Evolutionary conservation across 2,329 filamentous ascomycete species (phyloP).

Genomic region (Penicillium corylophilum): DNA sequence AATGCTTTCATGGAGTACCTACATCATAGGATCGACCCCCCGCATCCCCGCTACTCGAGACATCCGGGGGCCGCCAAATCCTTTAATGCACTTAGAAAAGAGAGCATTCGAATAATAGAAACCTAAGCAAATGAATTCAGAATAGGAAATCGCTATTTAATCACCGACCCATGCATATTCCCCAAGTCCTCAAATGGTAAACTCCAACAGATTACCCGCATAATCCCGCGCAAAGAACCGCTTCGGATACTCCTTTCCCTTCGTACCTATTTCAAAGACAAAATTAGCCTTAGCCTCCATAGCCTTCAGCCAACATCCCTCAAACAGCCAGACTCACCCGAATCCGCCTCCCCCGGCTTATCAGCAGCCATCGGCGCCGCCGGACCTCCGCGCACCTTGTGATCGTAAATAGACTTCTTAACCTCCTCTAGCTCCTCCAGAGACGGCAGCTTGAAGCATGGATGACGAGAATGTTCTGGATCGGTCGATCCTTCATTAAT

Average conservation of each 20-base stretch:
- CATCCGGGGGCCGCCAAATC: background rate
- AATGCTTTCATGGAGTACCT: background rate
- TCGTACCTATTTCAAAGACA: slow-evolving; percentile 42
- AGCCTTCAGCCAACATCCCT: background rate
- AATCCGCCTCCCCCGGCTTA: slow-evolving; percentile 51
- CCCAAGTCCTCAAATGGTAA: slow-evolving; percentile 43
- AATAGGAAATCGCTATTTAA: background rate
- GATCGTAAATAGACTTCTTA: slow-evolving; percentile 52
- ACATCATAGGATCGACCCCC: slow-evolving; percentile 1
- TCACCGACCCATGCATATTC: background rate
- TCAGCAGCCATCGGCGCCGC: slow-evolving; percentile 57
- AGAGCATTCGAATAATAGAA: background rate
- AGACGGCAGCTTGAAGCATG: slow-evolving; percentile 57
- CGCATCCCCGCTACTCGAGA: slow-evolving; percentile 4
- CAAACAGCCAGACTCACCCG: slow-evolving; percentile 31
- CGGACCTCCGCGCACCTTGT: slow-evolving; percentile 49
- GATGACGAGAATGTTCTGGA: slow-evolving; percentile 50
- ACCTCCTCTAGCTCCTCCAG: slow-evolving; percentile 50
- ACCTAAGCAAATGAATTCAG: background rate
- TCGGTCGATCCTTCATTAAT: slow-evolving; percentile 49
- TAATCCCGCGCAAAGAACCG: slow-evolving; percentile 63
- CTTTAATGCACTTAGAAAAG: background rate
- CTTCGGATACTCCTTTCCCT: slow-evolving; percentile 60
- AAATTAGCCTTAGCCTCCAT: slow-evolving; percentile 7
- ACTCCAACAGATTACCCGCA: slow-evolving; percentile 56